These are phyloP conservation scores for Tricholoma terreum DNA, from an alignment of 768 basidiomycete genomes.

Conservation along the genomic window DNA sequence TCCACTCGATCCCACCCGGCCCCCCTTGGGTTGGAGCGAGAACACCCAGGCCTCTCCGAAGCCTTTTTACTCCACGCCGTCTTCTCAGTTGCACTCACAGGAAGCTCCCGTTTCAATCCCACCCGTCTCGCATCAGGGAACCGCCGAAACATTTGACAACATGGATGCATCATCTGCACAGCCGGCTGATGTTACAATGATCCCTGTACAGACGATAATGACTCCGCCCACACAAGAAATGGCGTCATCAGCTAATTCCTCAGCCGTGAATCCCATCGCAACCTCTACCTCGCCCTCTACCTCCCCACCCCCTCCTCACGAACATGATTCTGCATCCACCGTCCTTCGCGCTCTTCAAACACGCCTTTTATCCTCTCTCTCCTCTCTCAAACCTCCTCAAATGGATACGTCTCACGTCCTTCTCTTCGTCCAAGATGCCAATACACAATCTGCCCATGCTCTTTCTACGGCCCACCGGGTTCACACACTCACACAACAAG, in stretches of 20 bases:
- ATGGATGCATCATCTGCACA: not conserved
- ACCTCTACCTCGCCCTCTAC: not conserved
- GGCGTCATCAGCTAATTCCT: not conserved
- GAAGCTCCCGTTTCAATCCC: not conserved
- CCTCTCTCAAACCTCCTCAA: constrained; percentile 16
- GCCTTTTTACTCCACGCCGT: not conserved
- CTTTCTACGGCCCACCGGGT: constrained; percentile 25
- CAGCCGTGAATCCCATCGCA: not conserved
- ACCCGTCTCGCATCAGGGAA: not conserved
- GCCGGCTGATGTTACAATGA: not conserved
- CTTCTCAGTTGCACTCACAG: not conserved
- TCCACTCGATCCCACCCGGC: not conserved
- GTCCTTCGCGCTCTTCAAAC: constrained; percentile 21
- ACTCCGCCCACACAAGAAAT: not conserved
- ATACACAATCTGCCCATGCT: constrained; percentile 21
- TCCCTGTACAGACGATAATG: not conserved
- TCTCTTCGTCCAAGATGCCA: constrained; percentile 20
- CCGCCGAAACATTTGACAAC: not conserved
- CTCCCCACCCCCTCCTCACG: not conserved
- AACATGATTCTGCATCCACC: constrained; percentile 9
- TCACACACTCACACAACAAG: constrained; percentile 28
- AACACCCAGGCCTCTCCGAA: not conserved
- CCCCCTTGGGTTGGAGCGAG: not conserved
- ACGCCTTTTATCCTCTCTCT: constrained; percentile 19
- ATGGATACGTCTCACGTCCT: constrained; percentile 14